Evolutionary conservation across 768 basidiomycete species (phyloP), one percentile per base, ranked within the genome.

Genomic region (Gymnopilus junonius): DNA sequence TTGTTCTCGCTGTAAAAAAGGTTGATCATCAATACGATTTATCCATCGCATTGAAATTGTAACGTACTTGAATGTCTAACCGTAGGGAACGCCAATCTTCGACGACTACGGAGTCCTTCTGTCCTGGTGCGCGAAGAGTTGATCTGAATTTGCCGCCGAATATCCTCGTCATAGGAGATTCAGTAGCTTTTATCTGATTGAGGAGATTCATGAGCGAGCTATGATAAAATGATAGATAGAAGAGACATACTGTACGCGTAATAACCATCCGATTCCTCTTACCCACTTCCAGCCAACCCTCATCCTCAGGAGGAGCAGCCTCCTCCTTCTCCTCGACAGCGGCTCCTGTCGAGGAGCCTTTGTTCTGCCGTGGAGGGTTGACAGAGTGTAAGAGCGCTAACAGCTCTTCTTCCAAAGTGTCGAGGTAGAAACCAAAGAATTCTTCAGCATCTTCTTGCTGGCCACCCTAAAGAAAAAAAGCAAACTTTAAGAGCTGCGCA

Each of bases 391-490:
- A 75, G n/a, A 97, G 76, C 3, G 83, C 81, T 3, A 93, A 77
- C 11, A 98, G 73, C 77, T 99, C 97, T 73, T 99, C 97, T 74
- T 97, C 94, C 5, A 99, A 79, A 0, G 95, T 93, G 69, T 98
- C 95, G 25, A 98, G 82, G 77, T 94, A 97, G 78, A 97, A 98
- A 3, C 97, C 97, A n/a, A 99, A 81, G 75, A 97, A 99, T 76
- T 99, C 97, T 75, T 99, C 96, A 10, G 96, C 97, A 62, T 99
- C 97, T 74, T 99, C 97, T 77, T 99, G 97, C 62, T 95, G 93
- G 0, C 95, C 95, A 37, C 93, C 88, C 86, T 94, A 66, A 12
- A 40, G 8, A 55, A 32, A 65, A 42, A 60, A 34, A 25, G 23
- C 61, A 63, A 62, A 32, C 55, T 48, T 21, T 25, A 14, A 60